Conservation (phyloP, 345 rosid species). For the Eucalyptus urophylla region DNA sequence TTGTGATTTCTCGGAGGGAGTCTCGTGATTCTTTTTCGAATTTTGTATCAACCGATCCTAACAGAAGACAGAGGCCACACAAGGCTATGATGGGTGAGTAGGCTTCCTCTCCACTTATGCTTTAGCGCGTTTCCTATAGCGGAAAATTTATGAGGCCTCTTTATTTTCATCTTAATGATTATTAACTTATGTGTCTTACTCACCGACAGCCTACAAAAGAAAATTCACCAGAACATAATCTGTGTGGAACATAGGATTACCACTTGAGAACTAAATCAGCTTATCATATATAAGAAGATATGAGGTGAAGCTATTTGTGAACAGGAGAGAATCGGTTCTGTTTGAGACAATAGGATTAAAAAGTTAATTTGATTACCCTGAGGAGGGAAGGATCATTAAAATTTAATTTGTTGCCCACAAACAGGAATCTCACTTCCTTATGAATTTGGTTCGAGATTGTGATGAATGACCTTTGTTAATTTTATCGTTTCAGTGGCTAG, state of each 20-base stretch:
- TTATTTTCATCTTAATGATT: not conserved
- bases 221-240: not conserved
- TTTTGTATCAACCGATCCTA: conserved; percentile 48
- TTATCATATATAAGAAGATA: not conserved
- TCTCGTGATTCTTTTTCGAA: conserved; percentile 37
- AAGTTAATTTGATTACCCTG: not conserved
- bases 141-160: not conserved
- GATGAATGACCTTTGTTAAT: not conserved
- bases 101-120: not conserved
- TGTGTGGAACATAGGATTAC: not conserved
- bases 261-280: not conserved
- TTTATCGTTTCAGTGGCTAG: conserved; percentile 19
- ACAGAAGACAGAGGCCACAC: conserved; percentile 38
- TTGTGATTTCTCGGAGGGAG: conserved; percentile 50
- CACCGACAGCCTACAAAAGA: not conserved
- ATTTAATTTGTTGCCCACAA: not conserved
- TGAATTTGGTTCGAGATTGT: not conserved
- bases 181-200: not conserved
- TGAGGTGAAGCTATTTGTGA: not conserved
- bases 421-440: not conserved
- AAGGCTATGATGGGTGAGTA: conserved; percentile 51
- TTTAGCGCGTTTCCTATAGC: not conserved
- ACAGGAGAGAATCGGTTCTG: not conserved
- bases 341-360: not conserved
- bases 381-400: not conserved